Evolutionary conservation across 345 rosid genomes (phyloP), one percentile per base, ranked within the genome.

Genomic region (Firmiana major): DNA sequence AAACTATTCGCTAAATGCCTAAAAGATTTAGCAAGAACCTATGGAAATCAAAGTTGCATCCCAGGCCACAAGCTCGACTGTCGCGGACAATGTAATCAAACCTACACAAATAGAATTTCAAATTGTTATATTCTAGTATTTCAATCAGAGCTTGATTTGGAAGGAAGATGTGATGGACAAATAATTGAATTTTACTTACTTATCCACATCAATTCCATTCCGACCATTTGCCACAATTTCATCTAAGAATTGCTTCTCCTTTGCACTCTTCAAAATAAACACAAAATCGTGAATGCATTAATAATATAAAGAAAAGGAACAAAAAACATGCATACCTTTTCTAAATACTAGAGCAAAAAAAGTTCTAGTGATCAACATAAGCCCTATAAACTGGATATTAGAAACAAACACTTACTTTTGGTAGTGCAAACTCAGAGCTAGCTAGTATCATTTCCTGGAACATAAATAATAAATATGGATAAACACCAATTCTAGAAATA

Each of bases 151-250:
- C 62, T 63, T 69, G 76, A 77, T 36, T 66, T 57, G 38, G 16
- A 72, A 45, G 36, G 9, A 77, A 26, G 17, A 46, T 38, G 78
- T 42, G 77, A 60, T 60, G 68, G 24, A 76, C 38, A 75, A 76
- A 77, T 60, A 10, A 48, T 3, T 74, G 49, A 77, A 70, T 21
- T 85, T 75, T 40, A 82, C 89, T 75, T 88, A 88, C 94, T 95
- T 95, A 88, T 95, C 99, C 76, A 95, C 99, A 40, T 95, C 99
- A 75, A 95, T 89, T 79, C 99, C 98, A 83, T 92, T 95, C 82
- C 93, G 90, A 78, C 99, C 99, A 85, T 95, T 95, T 76, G 99
- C 98, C 77, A 95, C 99, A 84, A 95, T 92, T 79, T 95, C 99
- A 85, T 91, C 93, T 83, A 95, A 84, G 87, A 90, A 95, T 42